Conservation (phyloP, 73 alveolate genomes). For the Durusdinium trenchii region DNA sequence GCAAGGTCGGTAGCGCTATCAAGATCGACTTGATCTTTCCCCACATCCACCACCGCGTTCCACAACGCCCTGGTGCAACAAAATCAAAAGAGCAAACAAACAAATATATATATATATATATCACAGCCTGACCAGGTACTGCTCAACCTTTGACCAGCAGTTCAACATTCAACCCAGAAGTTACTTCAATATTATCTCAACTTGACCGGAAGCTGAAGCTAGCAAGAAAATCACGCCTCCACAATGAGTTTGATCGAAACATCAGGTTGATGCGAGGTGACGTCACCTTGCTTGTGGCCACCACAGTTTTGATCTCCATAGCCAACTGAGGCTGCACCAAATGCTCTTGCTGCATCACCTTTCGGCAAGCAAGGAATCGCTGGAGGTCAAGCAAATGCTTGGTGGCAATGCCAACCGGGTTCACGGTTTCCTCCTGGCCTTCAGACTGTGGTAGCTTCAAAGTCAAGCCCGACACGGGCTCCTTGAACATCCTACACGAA, state of each 20-base stretch:
- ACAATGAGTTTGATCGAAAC: neutral
- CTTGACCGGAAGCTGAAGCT: no score
- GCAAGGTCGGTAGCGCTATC: neutral
- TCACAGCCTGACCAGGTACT: no score
- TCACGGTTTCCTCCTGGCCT: neutral
- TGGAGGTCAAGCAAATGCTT: neutral
- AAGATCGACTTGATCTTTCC: neutral
- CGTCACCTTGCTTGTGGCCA: neutral
- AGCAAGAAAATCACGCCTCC: neutral
- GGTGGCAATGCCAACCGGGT: neutral
- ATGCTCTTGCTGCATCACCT: neutral
- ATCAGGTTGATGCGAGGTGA: neutral
- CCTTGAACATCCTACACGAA: neutral
- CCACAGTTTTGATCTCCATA: neutral
- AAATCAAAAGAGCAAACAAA: no score
- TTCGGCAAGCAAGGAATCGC: neutral
- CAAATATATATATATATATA: no score
- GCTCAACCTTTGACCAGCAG: no score
- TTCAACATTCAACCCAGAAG: no score
- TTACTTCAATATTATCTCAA: no score
- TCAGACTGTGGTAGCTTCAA: neutral
- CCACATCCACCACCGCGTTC: neutral
- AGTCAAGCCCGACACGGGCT: neutral
- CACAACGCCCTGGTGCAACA: neutral
- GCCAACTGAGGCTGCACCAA: neutral